These are phyloP conservation scores for Pseudozyma hubeiensis DNA, from an alignment of 1,284 basidiomycete genomes.

Conservation along the genomic window DNA sequence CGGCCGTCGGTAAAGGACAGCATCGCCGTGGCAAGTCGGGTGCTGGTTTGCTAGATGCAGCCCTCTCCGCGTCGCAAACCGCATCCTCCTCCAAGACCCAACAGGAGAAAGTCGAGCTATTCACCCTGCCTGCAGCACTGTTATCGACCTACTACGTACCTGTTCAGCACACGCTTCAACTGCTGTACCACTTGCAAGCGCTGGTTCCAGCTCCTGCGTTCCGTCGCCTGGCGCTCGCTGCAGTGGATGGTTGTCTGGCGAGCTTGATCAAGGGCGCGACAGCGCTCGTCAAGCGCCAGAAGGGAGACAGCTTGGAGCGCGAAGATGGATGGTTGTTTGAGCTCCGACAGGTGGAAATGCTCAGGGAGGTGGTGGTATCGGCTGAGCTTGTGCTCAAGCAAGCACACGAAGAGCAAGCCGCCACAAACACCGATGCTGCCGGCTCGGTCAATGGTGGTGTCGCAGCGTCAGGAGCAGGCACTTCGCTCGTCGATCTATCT, in stretches of 20 bases:
- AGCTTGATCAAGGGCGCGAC: conserved; percentile 22
- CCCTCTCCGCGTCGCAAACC: conserved; percentile 28
- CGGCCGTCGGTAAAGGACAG: neutral
- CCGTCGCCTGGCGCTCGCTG: conserved; percentile 18
- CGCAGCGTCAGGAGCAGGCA: neutral
- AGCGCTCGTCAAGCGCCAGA: conserved; percentile 21
- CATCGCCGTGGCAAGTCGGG: conserved; percentile 46
- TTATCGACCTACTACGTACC: conserved; percentile 41
- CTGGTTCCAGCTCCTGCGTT: conserved; percentile 23
- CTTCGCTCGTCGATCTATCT: conserved; percentile 30
- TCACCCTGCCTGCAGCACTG: conserved; percentile 16
- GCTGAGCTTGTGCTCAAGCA: conserved; percentile 36
- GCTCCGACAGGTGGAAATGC: conserved; percentile 37
- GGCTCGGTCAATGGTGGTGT: neutral
- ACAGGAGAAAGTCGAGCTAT: conserved; percentile 43
- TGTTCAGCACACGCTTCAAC: conserved; percentile 24
- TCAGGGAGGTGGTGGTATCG: conserved; percentile 44
- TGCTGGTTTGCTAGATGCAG: conserved; percentile 47
- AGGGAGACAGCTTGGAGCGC: conserved; percentile 13
- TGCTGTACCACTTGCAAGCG: conserved; percentile 44
- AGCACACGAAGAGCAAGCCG: conserved; percentile 14
- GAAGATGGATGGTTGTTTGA: conserved; percentile 44
- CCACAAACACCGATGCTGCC: neutral
- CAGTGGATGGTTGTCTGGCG: conserved; percentile 26
- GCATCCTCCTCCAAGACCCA: conserved; percentile 24